Evolutionary conservation across 2,329 filamentous ascomycete genomes (phyloP), one percentile per base, ranked within the genome.

Genomic region (Pyricularia grisea): DNA sequence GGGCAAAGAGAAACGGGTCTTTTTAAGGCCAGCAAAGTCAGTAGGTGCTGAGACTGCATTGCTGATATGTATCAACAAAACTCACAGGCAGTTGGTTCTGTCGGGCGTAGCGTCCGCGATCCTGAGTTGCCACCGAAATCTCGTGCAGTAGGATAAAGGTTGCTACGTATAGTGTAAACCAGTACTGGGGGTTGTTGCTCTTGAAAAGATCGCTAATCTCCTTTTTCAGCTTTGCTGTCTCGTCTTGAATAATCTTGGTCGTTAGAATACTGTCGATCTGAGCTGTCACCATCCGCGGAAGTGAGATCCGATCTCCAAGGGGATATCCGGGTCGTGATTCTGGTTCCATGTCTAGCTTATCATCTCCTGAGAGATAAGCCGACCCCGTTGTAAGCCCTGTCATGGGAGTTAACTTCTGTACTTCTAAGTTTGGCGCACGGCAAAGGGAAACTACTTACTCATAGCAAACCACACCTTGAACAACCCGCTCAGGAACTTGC

Each of bases 391-490:
- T 81, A 65, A 84, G 80, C 5, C 81, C 83, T 85, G 50, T 5
- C 25, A n/a, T 2, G 64, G 27, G 25, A 17, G 33, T 31, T 20
- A 55, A n/a, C 17, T 50, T 27, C 11, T n/a, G 65, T 3, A 30
- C 23, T 60, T 61, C 0, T 10, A 12, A 4, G 10, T 25, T 60
- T 17, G 20, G 42, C 7, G 10, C 2, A 42, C 4, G 9, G 12
- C 28, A 31, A 25, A 12, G 55, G 27, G 28, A 1, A 1, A 27
- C 27, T 27, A 78, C 83, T 73, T 72, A 85, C 84, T 77, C 12
- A 80, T 79, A 3, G 80, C 80, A 71, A 84, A 82, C 80, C 82
- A 83, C 0, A 85, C 72, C 6, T 74, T 73, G 27, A 85, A 80
- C 3, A 82, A 76, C 11, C 79, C 78, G 0, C 71, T 69, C n/a